Conservation (phyloP, 352 stramenopile species). For the Phytophthora chlamydospora region DNA sequence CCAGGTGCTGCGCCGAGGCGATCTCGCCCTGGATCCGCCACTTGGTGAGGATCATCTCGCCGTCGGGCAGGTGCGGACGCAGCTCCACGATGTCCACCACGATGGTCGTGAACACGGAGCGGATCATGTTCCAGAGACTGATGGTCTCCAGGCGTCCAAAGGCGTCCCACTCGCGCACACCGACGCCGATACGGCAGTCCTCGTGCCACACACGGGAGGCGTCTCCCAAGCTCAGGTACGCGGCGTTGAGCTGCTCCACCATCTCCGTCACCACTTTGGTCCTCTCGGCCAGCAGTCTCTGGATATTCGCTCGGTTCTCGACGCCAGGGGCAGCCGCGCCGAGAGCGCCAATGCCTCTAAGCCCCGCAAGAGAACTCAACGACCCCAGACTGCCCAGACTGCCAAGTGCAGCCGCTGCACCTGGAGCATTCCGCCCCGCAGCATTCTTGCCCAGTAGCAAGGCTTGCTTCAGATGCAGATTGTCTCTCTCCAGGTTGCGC, state of each 20-base stretch:
- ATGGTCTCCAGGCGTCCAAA: slow-evolving; percentile 74
- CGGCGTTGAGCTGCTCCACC: slow-evolving; percentile 77
- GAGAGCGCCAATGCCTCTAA: slow-evolving; percentile 9
- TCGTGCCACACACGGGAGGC: slow-evolving; percentile 76
- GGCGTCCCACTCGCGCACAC: slow-evolving; percentile 82
- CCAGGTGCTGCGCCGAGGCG: slow-evolving; percentile 60
- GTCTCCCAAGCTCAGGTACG: slow-evolving; percentile 71
- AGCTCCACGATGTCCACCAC: slow-evolving; percentile 84
- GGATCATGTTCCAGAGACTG: slow-evolving; percentile 84
- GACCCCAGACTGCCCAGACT: slow-evolving; percentile 17
- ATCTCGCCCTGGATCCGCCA: slow-evolving; percentile 85
- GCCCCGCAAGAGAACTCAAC: slow-evolving; percentile 21
- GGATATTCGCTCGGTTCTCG: slow-evolving; percentile 44
- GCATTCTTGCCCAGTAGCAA: slow-evolving; percentile 70
- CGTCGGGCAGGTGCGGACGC: slow-evolving; percentile 71
- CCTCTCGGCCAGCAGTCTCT: slow-evolving; percentile 63
- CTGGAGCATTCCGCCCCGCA: slow-evolving; percentile 9
- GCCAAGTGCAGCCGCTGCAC: slow-evolving; percentile 31
- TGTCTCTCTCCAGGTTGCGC: slow-evolving; percentile 71
- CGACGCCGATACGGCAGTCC: slow-evolving; percentile 74
- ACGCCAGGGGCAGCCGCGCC: slow-evolving; percentile 3
- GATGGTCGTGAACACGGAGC: slow-evolving; percentile 78
- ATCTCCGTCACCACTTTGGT: slow-evolving; percentile 85
- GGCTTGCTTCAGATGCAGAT: slow-evolving; percentile 79
- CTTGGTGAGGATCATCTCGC: slow-evolving; percentile 87